These are phyloP conservation scores for Sugiyamaella japonica DNA, from an alignment of 1,139 yeast genomes.

Conservation along the genomic window DNA sequence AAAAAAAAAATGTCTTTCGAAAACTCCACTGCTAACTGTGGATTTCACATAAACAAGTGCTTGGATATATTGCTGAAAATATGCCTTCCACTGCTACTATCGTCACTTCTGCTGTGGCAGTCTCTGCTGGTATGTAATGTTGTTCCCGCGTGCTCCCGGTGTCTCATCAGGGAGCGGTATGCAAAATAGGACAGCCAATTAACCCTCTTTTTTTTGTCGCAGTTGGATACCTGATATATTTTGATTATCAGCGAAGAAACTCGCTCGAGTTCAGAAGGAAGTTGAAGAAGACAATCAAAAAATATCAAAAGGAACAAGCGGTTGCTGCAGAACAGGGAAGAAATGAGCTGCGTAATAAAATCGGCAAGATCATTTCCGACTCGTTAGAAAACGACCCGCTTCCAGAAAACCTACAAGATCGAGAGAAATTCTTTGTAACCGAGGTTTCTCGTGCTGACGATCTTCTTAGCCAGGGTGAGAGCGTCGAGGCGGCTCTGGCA, in stretches of 20 bases:
- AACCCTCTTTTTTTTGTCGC: conserved; percentile 27
- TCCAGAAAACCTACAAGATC: conserved; percentile 69
- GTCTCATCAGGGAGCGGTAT: no score
- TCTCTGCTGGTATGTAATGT: conserved; percentile 35
- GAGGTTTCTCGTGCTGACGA: conserved; percentile 82
- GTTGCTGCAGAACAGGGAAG: conserved; percentile 61
- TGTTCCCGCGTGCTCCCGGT: no score
- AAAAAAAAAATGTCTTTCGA: background rate
- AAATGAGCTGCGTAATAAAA: conserved; percentile 55
- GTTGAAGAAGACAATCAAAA: conserved; percentile 59
- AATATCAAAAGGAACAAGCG: conserved; percentile 57
- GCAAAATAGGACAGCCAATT: background rate
- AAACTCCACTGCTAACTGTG: background rate
- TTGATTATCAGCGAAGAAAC: conserved; percentile 88
- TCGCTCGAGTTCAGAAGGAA: conserved; percentile 77
- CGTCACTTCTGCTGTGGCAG: conserved; percentile 38
- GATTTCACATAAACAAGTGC: background rate
- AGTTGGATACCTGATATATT: conserved; percentile 80
- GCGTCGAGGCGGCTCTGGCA: conserved; percentile 74
- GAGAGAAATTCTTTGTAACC: conserved; percentile 74
- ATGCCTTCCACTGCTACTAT: conserved; percentile 20
- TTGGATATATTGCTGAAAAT: background rate
- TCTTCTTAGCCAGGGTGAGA: conserved; percentile 34
- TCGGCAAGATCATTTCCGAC: conserved; percentile 60
- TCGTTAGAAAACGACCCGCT: conserved; percentile 71